Evolutionary conservation across 371 early-diverging fungal genomes (phyloP).

Genomic region (Apophysomyces trapeziformis): DNA sequence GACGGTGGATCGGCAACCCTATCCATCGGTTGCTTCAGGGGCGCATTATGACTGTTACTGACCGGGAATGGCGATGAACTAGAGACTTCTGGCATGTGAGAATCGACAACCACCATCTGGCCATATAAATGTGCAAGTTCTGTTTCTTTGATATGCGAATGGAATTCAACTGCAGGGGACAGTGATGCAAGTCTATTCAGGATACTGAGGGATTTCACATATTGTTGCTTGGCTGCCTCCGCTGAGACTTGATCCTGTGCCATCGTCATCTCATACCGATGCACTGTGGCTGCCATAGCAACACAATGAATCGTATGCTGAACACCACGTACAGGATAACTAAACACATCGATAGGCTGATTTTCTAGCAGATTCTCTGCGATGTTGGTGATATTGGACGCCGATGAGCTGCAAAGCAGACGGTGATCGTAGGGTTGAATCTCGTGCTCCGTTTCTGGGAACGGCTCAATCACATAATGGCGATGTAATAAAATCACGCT

Average conservation of each 20-base stretch:
- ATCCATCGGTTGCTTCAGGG: conserved; percentile 11
- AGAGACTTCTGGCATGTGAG: conserved; percentile 1
- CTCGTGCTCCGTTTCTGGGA: conserved; percentile 16
- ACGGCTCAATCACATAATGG: conserved; percentile 57
- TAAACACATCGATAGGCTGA: conserved; percentile 28
- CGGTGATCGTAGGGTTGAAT: conserved; percentile 32
- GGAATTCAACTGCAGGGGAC: conserved; percentile 42
- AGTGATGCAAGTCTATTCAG: conserved; percentile 34
- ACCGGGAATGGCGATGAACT: neutral
- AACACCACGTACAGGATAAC: conserved; percentile 41
- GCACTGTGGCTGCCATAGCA: conserved; percentile 41
- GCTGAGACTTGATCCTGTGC: conserved; percentile 12
- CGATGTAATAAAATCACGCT: conserved; percentile 81
- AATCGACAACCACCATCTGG: conserved; percentile 25
- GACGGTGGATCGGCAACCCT: conserved; percentile 26
- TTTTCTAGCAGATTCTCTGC: conserved; percentile 35
- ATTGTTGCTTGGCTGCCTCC: conserved; percentile 32
- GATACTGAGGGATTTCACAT: conserved; percentile 27
- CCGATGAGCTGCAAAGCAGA: conserved; percentile 42
- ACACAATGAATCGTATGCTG: conserved; percentile 52
- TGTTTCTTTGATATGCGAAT: conserved; percentile 29
- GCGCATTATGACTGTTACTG: conserved; percentile 17
- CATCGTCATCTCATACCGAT: conserved; percentile 35
- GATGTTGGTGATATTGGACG: conserved; percentile 49
- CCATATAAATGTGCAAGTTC: conserved; percentile 35